Base-by-base conservation (phyloP, 306 rosid species). In the Cicer pinnatifidum region DNA sequence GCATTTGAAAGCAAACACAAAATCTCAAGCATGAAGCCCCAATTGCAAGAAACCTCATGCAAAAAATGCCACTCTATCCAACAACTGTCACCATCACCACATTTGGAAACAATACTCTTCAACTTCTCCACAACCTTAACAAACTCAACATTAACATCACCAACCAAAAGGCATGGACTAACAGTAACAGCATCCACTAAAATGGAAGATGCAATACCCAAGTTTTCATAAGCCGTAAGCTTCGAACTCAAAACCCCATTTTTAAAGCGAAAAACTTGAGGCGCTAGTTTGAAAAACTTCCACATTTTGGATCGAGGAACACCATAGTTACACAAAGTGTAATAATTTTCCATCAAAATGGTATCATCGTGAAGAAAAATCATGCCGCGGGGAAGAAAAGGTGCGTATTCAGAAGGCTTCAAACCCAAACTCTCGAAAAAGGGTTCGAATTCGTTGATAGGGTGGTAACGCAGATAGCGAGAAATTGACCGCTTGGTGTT, bases 401-500 rank as follows among this genome's bases (percentile, higher is more conserved):
- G 68, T 11, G 19, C 72, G 68, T 85, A 93, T 61, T 93, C 96
- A 0, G 84, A 80, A 77, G 97, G 93, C 51, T 82, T 80, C 84
- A 93, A 83, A 15, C 97, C 98, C 67, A 82, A 52, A 79, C 96
- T 90, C 84, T 92, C 98, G 38, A 92, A 89, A 71, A 93, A 93
- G 51, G 91, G 96, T 53, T 90, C 97, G 45, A 93, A 93, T 54
- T 93, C 98, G 58, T 93, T 90, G 71, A 93, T 75, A 11, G 98
- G 98, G 66, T 93, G 86, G 72, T 90, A 89, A 13, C 91, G 80
- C 40, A 92, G 79, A 44, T 83, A 82, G 16, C 91, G 82, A 11
- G 85, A 8, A 48, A 87, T 46, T 2, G 86, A 80, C 44, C 76
- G 61, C 38, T 72, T 83, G 7, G 81, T 52, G 40, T 75, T 81